Base-by-base conservation (phyloP, 371 early-diverging fungal species). In the Zancudomyces culisetae region DNA sequence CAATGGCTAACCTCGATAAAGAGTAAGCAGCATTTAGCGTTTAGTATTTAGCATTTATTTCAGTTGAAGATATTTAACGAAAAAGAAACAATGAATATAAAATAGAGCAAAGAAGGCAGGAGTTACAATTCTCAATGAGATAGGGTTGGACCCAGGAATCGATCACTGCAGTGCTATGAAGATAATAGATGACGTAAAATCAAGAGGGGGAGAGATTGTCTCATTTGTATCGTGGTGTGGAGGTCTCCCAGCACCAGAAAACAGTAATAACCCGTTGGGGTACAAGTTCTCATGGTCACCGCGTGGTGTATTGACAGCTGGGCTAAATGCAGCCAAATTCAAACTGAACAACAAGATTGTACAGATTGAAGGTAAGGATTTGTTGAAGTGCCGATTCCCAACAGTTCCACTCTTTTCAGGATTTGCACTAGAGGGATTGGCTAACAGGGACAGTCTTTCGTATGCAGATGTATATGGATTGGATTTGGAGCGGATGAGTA, bases 271-370 rank as follows among this genome's bases (percentile, higher is more conserved):
- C 64, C 93, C 96, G 46, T 77, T 98, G 20, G 97, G 97, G 12
- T 98, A 98, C 80, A 98, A 98, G 69, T 98, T 98, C 72, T 83
- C 84, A 45, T 98, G 98, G 98, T 87, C 87, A 29, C 89, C 96
- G 1, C 82, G 86, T 47, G 90, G 96, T 52, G 98, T 97, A 18
- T 66, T 98, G 54, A 74, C 93, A 29, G 98, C 98, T 8, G 80
- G 87, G 23, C 74, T 84, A 60, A 98, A 96, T 64, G 64, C 75
- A 19, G 98, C 97, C 29, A 77, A 70, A 55, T 98, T 78, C 61
- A 81, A 80, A 53, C 73, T 77, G 63, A 76, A 87, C 57, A 88
- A 90, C 46, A 75, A 86, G 73, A 76, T 89, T 42, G 83, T 84
- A 49, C 80, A 85, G 27, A 75, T 93, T 30, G 69, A 83, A 23